Conservation (phyloP, 2,329 filamentous ascomycete species). For the Raffaelea albimanens region DNA sequence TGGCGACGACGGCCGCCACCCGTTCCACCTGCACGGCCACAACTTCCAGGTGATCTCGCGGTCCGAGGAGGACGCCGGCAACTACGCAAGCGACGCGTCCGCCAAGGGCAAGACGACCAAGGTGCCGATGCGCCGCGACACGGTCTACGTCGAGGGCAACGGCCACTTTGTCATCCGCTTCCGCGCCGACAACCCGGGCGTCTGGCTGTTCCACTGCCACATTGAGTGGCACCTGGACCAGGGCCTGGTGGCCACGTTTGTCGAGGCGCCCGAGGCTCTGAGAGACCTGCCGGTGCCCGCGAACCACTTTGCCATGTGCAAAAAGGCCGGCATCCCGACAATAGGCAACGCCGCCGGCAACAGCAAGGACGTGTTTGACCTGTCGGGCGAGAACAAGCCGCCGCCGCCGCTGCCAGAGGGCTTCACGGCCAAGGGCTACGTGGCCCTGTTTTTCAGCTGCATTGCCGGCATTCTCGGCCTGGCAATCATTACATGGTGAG, state of each 20-base stretch:
- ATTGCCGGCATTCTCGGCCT: slow-evolving; percentile 60
- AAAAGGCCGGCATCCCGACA: slow-evolving; percentile 10
- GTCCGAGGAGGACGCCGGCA: slow-evolving; percentile 44
- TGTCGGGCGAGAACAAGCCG: slow-evolving; percentile 15
- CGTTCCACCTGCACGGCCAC: slow-evolving; percentile 15
- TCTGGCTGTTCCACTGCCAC: slow-evolving; percentile 41
- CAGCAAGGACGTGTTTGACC: slow-evolving; percentile 13
- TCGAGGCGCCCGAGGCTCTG: slow-evolving; percentile 34
- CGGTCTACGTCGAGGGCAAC: slow-evolving; percentile 28
- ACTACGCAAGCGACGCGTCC: slow-evolving; percentile 32
- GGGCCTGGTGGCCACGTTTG: slow-evolving; percentile 32
- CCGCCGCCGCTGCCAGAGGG: slow-evolving; percentile 8
- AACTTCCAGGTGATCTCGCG: slow-evolving; percentile 40
- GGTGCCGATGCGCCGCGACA: slow-evolving; percentile 49
- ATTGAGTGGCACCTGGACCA: slow-evolving; percentile 46
- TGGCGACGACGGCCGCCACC: slow-evolving; percentile 12
- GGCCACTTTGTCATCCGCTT: slow-evolving; percentile 41
- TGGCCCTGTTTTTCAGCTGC: slow-evolving; percentile 65
- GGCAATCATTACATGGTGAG: slow-evolving; percentile 37
- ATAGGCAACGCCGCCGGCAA: slow-evolving; percentile 20
- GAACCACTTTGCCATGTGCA: slow-evolving; percentile 48
- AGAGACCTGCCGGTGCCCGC: slow-evolving; percentile 50
- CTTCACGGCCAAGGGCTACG: slow-evolving; percentile 59
- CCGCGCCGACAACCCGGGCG: slow-evolving; percentile 35
- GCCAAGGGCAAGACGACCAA: slow-evolving; percentile 31